phyloP scores from a whole-genome alignment of 179 eudicot species.

The Gypsophila paniculata region DNA sequence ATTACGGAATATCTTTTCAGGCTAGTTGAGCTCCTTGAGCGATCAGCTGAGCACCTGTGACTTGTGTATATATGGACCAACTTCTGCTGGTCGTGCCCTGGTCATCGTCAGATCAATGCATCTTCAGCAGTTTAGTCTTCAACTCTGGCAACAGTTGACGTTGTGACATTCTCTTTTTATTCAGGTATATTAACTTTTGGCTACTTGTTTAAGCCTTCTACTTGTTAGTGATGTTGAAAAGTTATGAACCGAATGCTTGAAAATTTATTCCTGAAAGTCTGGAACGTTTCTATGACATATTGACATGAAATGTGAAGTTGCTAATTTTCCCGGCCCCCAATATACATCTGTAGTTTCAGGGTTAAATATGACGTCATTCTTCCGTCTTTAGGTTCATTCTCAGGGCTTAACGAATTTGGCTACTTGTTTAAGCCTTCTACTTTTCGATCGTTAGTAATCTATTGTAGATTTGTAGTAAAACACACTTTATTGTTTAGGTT shows the following conservation, averaged over 20 bases:
- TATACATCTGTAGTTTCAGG: background rate
- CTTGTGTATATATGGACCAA: conserved; percentile 13
- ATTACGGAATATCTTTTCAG: background rate
- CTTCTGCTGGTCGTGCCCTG: conserved; percentile 2
- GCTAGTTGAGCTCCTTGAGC: background rate
- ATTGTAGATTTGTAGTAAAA: too few relatives aligned
- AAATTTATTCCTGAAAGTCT: background rate
- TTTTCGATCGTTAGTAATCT: too few relatives aligned
- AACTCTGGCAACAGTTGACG: background rate
- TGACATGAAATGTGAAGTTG: conserved; percentile 3
- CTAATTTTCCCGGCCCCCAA: background rate
- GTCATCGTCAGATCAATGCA: background rate
- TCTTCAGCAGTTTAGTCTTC: background rate
- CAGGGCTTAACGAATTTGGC: background rate
- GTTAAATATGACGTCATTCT: background rate
- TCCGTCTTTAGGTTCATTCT: background rate
- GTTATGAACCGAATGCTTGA: background rate
- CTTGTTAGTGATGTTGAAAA: background rate
- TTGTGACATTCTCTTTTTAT: background rate
- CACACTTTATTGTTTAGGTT: too few relatives aligned
- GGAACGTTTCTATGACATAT: background rate
- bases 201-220: conserved; percentile 1
- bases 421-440: too few relatives aligned
- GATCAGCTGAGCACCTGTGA: background rate
- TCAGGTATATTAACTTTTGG: background rate